These are phyloP conservation scores for Lasiodiplodia gonubiensis DNA, from an alignment of 2,329 filamentous ascomycete species.

Conservation along the genomic window DNA sequence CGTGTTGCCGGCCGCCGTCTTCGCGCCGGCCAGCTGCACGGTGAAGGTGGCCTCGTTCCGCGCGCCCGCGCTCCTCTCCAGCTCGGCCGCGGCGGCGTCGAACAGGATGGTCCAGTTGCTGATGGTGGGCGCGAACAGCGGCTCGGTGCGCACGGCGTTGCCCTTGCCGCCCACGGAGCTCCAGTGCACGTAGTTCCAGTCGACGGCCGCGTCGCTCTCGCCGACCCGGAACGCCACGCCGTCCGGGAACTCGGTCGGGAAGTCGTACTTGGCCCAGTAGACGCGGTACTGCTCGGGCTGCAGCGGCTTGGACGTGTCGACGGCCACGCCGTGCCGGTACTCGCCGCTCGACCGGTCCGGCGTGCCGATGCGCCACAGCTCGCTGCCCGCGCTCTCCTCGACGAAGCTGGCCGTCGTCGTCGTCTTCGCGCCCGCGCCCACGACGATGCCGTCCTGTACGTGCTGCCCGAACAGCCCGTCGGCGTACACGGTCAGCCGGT, in stretches of 20 bases:
- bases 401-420: constrained; percentile 55
- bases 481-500: constrained; percentile 68
- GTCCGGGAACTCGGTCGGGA: constrained; percentile 62
- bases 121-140: constrained; percentile 53
- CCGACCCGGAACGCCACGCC: constrained; percentile 66
- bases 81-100: constrained; percentile 51
- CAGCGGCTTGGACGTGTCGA: constrained; percentile 55
- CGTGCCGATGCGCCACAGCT: constrained; percentile 67
- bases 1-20: constrained; percentile 67
- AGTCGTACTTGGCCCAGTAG: constrained; percentile 68
- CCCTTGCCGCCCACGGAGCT: constrained; percentile 64
- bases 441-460: constrained; percentile 56
- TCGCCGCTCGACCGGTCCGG: constrained; percentile 68
- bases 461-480: constrained; percentile 67
- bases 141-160: constrained; percentile 53
- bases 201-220: constrained; percentile 53
- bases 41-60: constrained; percentile 61
- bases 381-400: constrained; percentile 61
- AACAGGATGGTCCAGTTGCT: constrained; percentile 68
- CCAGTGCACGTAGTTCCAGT: constrained; percentile 71
- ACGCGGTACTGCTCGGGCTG: constrained; percentile 64
- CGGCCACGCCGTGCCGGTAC: constrained; percentile 63
- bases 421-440: constrained; percentile 51
- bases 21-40: constrained; percentile 67
- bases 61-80: constrained; percentile 37